Conservation (phyloP, 345 rosid species). For the Hypericum androsaemum region DNA sequence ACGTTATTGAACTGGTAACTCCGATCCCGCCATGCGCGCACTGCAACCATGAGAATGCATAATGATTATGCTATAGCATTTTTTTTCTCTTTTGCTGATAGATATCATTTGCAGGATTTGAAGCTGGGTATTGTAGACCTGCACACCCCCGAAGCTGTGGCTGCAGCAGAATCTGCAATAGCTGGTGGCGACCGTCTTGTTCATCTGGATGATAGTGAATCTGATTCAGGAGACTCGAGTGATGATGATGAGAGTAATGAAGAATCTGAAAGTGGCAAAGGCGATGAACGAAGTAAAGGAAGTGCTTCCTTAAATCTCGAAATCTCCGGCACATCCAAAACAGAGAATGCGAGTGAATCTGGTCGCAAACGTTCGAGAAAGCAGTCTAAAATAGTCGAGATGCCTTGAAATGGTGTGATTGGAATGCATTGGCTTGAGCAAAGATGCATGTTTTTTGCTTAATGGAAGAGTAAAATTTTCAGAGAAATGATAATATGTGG, state of each 20-base stretch:
- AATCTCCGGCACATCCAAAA: too few species aligned
- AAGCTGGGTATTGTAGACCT: conserved; percentile 92
- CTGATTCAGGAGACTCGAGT: conserved; percentile 8
- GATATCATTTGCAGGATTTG: conserved; percentile 43
- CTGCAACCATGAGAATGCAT: not conserved
- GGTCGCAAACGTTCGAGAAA: too few species aligned
- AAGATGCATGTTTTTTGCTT: too few species aligned
- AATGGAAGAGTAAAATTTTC: too few species aligned
- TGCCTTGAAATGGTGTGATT: too few species aligned
- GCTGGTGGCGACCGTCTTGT: conserved; percentile 25
- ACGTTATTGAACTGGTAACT: conserved; percentile 69
- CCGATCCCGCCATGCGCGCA: not conserved
- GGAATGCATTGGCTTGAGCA: too few species aligned
- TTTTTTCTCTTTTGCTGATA: too few species aligned
- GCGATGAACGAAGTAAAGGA: not conserved
- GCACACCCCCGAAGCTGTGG: conserved; percentile 70
- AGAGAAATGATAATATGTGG: too few species aligned
- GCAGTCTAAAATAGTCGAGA: too few species aligned
- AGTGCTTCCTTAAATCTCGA: too few species aligned
- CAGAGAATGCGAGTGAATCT: too few species aligned
- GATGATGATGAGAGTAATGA: not conserved
- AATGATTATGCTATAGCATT: too few species aligned
- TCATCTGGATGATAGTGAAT: conserved; percentile 20
- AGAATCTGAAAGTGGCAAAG: not conserved
- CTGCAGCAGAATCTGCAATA: conserved; percentile 76